Conservation (phyloP, 2,329 filamentous ascomycete species). For the Monosporascus sp. region DNA sequence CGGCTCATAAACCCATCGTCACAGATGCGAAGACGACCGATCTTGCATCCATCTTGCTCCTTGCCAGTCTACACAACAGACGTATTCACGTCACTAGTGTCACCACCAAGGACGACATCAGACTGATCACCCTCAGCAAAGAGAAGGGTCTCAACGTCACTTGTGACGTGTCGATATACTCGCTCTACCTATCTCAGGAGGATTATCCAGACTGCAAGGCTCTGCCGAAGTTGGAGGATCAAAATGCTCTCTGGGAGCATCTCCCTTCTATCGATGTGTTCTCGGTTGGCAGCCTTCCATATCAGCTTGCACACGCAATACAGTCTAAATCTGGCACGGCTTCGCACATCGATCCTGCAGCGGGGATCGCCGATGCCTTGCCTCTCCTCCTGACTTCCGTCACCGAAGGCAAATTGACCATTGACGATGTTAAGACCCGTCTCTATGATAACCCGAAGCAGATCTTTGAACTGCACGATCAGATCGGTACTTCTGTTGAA, state of each 20-base stretch:
- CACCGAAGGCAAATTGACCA: conserved; percentile 63
- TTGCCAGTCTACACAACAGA: conserved; percentile 72
- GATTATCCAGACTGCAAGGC: conserved; percentile 64
- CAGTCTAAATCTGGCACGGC: conserved; percentile 28
- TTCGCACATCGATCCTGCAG: conserved; percentile 48
- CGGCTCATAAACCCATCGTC: conserved; percentile 70
- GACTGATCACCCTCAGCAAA: conserved; percentile 70
- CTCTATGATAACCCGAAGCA: conserved; percentile 74
- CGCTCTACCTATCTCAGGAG: conserved; percentile 66
- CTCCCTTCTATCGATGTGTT: conserved; percentile 71
- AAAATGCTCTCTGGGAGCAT: conserved; percentile 69
- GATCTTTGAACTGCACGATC: conserved; percentile 79
- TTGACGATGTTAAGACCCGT: conserved; percentile 66
- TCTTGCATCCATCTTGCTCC: conserved; percentile 70
- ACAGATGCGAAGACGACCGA: conserved; percentile 78
- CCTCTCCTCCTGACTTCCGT: conserved; percentile 73
- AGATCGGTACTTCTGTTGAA: conserved; percentile 67
- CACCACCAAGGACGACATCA: conserved; percentile 75
- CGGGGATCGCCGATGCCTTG: conserved; percentile 67
- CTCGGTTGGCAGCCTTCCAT: conserved; percentile 72
- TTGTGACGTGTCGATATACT: conserved; percentile 77
- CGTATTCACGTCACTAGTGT: conserved; percentile 77
- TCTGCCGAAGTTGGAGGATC: conserved; percentile 62
- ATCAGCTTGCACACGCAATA: conserved; percentile 60
- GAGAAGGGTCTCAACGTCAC: conserved; percentile 77